Evolutionary conservation across 1,284 basidiomycete genomes (phyloP), one percentile per base, ranked within the genome.

Genomic region (Leccinum variabile): DNA sequence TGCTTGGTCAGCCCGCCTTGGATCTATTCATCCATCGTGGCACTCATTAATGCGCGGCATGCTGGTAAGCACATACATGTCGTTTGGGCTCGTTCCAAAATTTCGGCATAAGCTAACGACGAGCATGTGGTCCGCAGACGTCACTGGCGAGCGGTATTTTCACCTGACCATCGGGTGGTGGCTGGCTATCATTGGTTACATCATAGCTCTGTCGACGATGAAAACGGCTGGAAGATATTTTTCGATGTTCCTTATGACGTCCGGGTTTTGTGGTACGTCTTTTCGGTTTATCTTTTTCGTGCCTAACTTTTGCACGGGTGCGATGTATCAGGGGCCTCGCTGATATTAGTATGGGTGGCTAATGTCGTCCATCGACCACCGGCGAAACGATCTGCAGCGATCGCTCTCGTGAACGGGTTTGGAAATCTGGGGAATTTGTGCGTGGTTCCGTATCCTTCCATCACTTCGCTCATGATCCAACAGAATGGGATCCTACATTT

Each of bases 281-380:
- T 11, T 54, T 33, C 5, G 14, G 9, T 33, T 18, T 11, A 32
- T 18, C 14, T 32, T 33, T 16, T 11, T 18, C 52, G 10, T 54
- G n/a, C 18, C n/a, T 54, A 10, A 54, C 53, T 54, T 54, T n/a
- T 13, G 53, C n/a, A 53, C 28, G 25, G 50, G 14, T 30, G 14
- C 50, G 8, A 53, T 30, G 14, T n/a, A n/a, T 53, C 5, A 53
- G 14, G 50, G 0, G 50, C 50, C 13, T 53, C 50, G 14, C 50
- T 53, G 50, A 53, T 53, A 53, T 53, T 53, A 16, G 50, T 53
- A 53, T 53, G 50, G 50, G 50, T 53, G 28, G 14, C 50, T n/a
- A 53, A 53, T 30, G 50, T 53, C 11, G 50, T 53, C 50, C 50
- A 53, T 30, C 50, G 50, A 30, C 50, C 50, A 53, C 50, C 50